Conservation (phyloP, 768 basidiomycete genomes). For the Russula foetens region DNA sequence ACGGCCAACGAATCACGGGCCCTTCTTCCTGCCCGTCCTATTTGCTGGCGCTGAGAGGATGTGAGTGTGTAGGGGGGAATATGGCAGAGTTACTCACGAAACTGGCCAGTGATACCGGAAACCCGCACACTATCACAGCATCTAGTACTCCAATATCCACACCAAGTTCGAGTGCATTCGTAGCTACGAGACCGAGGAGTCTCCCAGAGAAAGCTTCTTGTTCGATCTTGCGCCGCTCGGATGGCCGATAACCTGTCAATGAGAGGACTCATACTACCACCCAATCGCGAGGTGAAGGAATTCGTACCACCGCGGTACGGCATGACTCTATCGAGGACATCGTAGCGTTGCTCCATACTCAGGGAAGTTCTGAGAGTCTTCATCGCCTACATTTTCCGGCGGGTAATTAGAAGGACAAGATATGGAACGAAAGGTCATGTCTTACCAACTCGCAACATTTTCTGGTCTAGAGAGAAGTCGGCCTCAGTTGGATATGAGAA, state of each 20-base stretch:
- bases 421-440: background rate
- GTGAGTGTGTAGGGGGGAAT: background rate
- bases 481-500: background rate
- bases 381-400: constrained; percentile 48
- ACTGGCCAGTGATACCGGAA: constrained; percentile 72
- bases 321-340: constrained; percentile 69
- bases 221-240: constrained; percentile 83
- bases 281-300: background rate
- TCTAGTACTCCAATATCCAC: constrained; percentile 89
- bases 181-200: constrained; percentile 80
- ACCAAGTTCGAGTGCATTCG: constrained; percentile 85
- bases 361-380: constrained; percentile 65
- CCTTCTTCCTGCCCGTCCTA: constrained; percentile 78
- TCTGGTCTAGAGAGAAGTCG: constrained; percentile 43
- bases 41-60: constrained; percentile 69
- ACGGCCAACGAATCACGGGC: constrained; percentile 72
- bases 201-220: constrained; percentile 78
- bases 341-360: constrained; percentile 63
- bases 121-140: constrained; percentile 83
- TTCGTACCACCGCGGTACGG: constrained; percentile 73
- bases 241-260: background rate
- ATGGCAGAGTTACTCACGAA: constrained; percentile 42
- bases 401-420: background rate
- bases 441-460: constrained; percentile 75
- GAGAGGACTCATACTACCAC: background rate